phyloP scores from a whole-genome alignment of 805 yeast genomes.

The Candida schatavii region DNA sequence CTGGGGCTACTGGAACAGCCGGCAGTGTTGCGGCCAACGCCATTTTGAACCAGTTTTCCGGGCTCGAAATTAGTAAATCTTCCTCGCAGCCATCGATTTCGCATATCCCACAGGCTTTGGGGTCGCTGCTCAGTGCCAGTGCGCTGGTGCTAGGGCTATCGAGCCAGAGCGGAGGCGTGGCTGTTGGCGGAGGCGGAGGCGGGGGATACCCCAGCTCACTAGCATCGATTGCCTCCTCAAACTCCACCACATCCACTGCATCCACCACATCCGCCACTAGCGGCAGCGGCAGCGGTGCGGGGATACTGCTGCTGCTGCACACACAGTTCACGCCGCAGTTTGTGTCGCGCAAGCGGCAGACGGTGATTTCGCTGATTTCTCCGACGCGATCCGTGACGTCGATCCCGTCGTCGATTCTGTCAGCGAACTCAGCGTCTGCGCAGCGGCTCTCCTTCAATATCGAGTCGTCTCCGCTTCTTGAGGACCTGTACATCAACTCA shows the following conservation, averaged over 20 bases:
- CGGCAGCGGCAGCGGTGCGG: conserved; percentile 3
- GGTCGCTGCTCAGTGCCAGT: background rate
- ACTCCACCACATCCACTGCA: conserved; percentile 2
- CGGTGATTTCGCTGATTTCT: conserved; percentile 41
- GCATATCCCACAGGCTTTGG: background rate
- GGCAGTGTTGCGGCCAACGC: background rate
- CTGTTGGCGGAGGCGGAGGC: background rate
- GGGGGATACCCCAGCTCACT: no score
- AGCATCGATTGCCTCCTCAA: background rate
- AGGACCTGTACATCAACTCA: conserved; percentile 12
- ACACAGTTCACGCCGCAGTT: conserved; percentile 23
- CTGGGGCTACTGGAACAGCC: no score
- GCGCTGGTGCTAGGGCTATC: background rate
- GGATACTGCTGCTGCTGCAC: conserved; percentile 37
- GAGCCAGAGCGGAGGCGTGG: background rate
- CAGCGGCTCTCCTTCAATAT: conserved; percentile 8
- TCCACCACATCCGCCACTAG: background rate
- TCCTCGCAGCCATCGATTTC: background rate
- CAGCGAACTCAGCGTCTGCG: conserved; percentile 18
- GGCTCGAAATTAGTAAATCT: conserved; percentile 16
- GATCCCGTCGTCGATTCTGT: conserved; percentile 20
- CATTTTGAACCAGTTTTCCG: conserved; percentile 26
- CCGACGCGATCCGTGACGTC: conserved; percentile 33
- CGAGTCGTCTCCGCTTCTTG: conserved; percentile 7
- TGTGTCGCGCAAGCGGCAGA: conserved; percentile 31